Percentiles rank a stretch among this genome's conserved stretches.
phyloP scores from a whole-genome alignment of 163 green algal species.

The Chlamydomonas reinhardtii region DNA sequence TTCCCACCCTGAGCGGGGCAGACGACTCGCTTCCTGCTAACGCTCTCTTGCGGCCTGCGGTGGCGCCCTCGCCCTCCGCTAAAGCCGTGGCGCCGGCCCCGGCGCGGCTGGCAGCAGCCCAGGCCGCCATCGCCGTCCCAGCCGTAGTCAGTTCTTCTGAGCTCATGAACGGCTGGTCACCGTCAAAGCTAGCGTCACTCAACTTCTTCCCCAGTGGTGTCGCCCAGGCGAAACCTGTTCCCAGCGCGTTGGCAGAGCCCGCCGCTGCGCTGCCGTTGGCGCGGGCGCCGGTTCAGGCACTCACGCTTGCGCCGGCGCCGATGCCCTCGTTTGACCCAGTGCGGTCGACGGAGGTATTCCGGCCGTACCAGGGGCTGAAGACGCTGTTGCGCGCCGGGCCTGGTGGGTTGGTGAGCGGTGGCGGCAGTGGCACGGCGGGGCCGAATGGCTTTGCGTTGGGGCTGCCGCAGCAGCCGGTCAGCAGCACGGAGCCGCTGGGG shows the following conservation, averaged over 20 bases:
- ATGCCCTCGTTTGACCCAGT: not conserved
- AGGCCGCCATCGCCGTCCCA: no score
- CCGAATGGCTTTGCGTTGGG: not conserved
- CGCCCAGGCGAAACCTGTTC: not conserved
- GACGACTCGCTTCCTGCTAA: slow-evolving; percentile 7
- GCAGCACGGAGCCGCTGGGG: not conserved
- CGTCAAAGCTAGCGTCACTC: slow-evolving; percentile 36
- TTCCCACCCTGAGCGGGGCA: slow-evolving; percentile 10
- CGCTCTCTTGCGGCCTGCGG: not conserved
- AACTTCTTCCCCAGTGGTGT: slow-evolving; percentile 42
- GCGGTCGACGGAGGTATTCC: not conserved
- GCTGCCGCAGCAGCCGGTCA: not conserved
- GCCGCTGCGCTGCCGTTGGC: no score
- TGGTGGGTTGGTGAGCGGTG: slow-evolving; percentile 13
- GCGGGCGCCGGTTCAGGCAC: no score
- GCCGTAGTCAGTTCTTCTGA: not conserved
- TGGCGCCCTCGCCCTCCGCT: not conserved
- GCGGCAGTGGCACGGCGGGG: not conserved
- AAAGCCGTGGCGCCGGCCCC: no score
- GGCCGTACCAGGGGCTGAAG: slow-evolving; percentile 22
- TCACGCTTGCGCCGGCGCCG: no score
- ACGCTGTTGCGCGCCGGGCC: slow-evolving; percentile 18
- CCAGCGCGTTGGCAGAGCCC: not conserved
- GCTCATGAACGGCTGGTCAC: slow-evolving; percentile 26
- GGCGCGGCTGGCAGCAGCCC: not conserved